Conservation (phyloP, 2,329 filamentous ascomycete species). For the Stagonosporopsis tanaceti region DNA sequence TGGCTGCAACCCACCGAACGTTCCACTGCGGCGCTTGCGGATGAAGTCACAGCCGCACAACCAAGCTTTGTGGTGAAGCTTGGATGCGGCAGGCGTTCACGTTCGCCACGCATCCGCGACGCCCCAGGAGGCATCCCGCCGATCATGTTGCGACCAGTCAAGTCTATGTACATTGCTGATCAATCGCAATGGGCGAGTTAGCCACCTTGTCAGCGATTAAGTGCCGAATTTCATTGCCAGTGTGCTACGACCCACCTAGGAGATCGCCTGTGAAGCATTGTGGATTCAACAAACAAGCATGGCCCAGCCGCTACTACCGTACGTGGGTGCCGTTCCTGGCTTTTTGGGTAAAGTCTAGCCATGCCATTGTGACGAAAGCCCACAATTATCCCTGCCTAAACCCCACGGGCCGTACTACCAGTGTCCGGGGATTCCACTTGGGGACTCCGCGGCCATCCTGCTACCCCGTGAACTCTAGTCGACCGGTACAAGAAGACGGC, state of each 20-base stretch:
- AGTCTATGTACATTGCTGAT: conserved; percentile 3
- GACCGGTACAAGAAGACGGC: conserved; percentile 22
- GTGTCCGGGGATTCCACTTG: conserved; percentile 31
- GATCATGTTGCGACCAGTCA: background rate
- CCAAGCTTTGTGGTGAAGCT: conserved; percentile 16
- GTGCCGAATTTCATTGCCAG: conserved; percentile 14
- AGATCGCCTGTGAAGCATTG: conserved; percentile 10
- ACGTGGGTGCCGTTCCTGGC: conserved; percentile 19
- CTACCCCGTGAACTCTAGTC: conserved; percentile 12
- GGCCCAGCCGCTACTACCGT: conserved; percentile 8
- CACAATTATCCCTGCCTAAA: conserved; percentile 15
- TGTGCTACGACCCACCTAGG: conserved; percentile 8
- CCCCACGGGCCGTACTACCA: conserved; percentile 21
- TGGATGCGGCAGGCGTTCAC: conserved; percentile 8
- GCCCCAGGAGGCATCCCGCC: background rate
- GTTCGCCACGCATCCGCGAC: background rate
- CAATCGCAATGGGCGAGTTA: background rate
- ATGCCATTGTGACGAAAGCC: conserved; percentile 20
- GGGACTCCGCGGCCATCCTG: conserved; percentile 9
- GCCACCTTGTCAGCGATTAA: background rate
- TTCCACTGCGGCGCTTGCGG: background rate
- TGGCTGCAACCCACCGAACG: conserved; percentile 7
- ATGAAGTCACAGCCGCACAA: conserved; percentile 10
- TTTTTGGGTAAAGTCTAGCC: conserved; percentile 16
- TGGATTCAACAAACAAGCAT: conserved; percentile 16